Conservation (phyloP, 1,139 yeast genomes). For the Geotrichum europaeum region DNA sequence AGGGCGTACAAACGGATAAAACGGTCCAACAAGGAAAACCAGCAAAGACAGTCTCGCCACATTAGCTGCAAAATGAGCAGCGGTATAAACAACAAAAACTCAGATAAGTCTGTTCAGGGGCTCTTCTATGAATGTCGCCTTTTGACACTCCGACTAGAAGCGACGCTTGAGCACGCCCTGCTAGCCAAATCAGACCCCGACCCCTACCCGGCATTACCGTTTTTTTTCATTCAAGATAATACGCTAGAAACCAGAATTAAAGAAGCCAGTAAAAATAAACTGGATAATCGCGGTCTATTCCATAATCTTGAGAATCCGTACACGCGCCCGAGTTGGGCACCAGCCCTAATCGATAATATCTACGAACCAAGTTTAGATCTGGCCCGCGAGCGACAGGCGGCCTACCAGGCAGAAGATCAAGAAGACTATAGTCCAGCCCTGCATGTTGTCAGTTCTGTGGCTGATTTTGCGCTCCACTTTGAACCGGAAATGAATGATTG, state of each 20-base stretch:
- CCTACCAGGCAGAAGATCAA: neutral
- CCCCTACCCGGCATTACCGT: neutral
- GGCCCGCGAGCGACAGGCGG: neutral
- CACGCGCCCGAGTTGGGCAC: slow-evolving; percentile 8
- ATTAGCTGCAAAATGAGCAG: neutral
- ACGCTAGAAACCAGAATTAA: neutral
- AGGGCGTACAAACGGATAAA: neutral
- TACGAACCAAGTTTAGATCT: slow-evolving; percentile 1
- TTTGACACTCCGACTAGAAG: neutral
- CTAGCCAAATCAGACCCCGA: neutral
- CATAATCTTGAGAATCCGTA: slow-evolving; percentile 12
- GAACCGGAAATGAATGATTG: neutral
- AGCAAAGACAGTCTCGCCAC: neutral
- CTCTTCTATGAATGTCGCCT: neutral
- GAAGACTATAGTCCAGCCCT: neutral
- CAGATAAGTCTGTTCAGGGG: no score
- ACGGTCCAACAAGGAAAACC: neutral
- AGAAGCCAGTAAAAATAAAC: slow-evolving; percentile 1
- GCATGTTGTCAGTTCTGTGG: neutral
- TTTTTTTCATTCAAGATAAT: neutral
- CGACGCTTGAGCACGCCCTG: neutral
- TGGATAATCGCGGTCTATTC: slow-evolving; percentile 7
- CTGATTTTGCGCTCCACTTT: neutral
- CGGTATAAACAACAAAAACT: no score
- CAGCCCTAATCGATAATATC: neutral